phyloP scores from a whole-genome alignment of 176 grass and related monocot species.

The Poa annua region DNA sequence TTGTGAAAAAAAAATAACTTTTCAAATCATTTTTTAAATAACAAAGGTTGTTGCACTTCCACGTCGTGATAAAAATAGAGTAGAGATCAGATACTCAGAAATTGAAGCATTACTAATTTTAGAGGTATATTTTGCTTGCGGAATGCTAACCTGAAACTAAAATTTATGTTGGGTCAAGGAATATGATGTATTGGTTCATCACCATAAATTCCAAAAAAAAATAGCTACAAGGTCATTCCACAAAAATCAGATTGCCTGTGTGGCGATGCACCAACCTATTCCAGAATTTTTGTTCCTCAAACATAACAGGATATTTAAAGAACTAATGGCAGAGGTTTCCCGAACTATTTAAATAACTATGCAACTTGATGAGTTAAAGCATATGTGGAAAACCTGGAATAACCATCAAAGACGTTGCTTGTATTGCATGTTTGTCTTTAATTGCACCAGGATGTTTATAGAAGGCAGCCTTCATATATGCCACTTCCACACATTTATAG shows the following conservation, averaged over 20 bases:
- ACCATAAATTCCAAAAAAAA: not conserved
- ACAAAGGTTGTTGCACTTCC: slow-evolving; percentile 9
- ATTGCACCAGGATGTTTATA: slow-evolving; percentile 71
- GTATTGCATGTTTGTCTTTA: slow-evolving; percentile 83
- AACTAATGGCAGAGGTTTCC: slow-evolving; percentile 3
- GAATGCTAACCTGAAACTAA: slow-evolving; percentile 23
- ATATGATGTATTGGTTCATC: slow-evolving; percentile 5
- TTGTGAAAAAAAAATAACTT: not conserved
- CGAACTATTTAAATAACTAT: slow-evolving; percentile 26
- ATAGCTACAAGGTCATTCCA: too few relatives aligned
- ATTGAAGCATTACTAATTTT: slow-evolving; percentile 31
- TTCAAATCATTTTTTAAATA: not conserved
- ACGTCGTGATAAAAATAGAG: not conserved
- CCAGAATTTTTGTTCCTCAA: slow-evolving; percentile 7
- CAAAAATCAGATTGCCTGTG: not conserved
- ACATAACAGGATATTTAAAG: not conserved
- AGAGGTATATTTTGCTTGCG: slow-evolving; percentile 25
- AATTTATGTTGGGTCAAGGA: slow-evolving; percentile 15
- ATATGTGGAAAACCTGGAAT: slow-evolving; percentile 70
- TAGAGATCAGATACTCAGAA: not conserved
- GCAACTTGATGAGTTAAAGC: slow-evolving; percentile 25
- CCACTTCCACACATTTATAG: slow-evolving; percentile 97
- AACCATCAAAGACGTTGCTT: slow-evolving; percentile 60
- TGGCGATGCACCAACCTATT: slow-evolving; percentile 16
- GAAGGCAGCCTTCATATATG: slow-evolving; percentile 88